Evolutionary conservation across 1,139 yeast species (phyloP).

Genomic region (Zygosaccharomyces pseudobailii): DNA sequence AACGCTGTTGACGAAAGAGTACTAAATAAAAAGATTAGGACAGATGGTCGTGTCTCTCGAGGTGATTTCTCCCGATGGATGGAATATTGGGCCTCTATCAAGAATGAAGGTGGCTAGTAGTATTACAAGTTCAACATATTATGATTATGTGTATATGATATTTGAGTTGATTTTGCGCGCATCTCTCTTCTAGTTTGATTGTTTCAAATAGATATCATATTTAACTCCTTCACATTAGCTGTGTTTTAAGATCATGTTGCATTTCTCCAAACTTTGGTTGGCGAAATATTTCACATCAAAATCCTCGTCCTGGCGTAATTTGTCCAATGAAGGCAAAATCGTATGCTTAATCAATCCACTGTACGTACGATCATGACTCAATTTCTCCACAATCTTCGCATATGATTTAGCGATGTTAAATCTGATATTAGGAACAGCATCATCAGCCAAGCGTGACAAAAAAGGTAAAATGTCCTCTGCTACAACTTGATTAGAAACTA

Average conservation of each 20-base stretch:
- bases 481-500: constrained; percentile 53
- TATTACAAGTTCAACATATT: not conserved
- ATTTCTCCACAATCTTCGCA: constrained; percentile 51
- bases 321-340: constrained; percentile 62
- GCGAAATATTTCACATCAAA: constrained; percentile 90
- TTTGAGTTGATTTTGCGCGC: not conserved
- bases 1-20: constrained; percentile 17
- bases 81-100: constrained; percentile 8
- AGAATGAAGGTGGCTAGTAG: not conserved
- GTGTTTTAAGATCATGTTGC: constrained; percentile 12
- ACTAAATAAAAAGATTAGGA: constrained; percentile 3
- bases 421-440: constrained; percentile 89
- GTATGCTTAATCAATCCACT: constrained; percentile 47
- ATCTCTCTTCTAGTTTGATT: not conserved
- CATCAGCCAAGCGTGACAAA: constrained; percentile 63
- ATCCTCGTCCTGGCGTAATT: constrained; percentile 67
- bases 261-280: constrained; percentile 46
- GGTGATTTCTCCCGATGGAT: constrained; percentile 14
- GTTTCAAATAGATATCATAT: not conserved
- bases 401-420: constrained; percentile 91
- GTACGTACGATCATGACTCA: constrained; percentile 35
- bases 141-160: not conserved
- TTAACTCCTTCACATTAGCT: not conserved
- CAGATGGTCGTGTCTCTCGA: constrained; percentile 6
- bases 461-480: constrained; percentile 72